Conservation (phyloP, 2,329 filamentous ascomycete species). For the Arthrinium puccinioides region DNA sequence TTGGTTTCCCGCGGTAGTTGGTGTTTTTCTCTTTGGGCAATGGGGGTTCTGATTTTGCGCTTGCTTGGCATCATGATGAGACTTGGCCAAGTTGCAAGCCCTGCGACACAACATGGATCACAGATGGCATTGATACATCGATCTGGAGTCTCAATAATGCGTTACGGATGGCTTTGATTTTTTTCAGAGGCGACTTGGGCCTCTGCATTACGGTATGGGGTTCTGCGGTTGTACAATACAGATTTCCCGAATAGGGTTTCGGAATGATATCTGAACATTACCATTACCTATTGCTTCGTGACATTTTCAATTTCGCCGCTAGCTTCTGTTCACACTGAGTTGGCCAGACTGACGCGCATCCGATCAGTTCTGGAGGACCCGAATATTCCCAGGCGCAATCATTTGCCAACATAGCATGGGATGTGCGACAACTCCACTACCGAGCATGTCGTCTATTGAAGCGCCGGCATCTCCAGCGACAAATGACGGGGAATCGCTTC, state of each 20-base stretch:
- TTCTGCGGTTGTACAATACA: conserved; percentile 67
- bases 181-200: conserved; percentile 60
- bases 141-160: conserved; percentile 58
- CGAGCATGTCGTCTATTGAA: no score
- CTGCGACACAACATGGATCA: conserved; percentile 4
- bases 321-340: no score
- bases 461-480: no score
- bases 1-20: conserved; percentile 44
- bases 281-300: no score
- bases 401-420: no score
- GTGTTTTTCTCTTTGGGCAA: conserved; percentile 46
- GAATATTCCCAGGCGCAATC: no score
- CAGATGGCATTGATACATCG: conserved; percentile 25
- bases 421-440: no score
- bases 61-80: conserved; percentile 50
- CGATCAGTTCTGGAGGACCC: no score
- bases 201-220: conserved; percentile 62
- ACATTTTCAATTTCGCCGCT: no score
- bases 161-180: conserved; percentile 65
- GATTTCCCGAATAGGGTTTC: conserved; percentile 55
- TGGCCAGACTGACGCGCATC: no score
- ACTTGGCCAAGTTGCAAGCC: conserved; percentile 28
- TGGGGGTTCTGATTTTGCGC: conserved; percentile 31
- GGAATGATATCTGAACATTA: conserved; percentile 58
- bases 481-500: no score